Evolutionary conservation across 2,329 filamentous ascomycete genomes (phyloP).

Genomic region (Didymosphaeria variabile): DNA sequence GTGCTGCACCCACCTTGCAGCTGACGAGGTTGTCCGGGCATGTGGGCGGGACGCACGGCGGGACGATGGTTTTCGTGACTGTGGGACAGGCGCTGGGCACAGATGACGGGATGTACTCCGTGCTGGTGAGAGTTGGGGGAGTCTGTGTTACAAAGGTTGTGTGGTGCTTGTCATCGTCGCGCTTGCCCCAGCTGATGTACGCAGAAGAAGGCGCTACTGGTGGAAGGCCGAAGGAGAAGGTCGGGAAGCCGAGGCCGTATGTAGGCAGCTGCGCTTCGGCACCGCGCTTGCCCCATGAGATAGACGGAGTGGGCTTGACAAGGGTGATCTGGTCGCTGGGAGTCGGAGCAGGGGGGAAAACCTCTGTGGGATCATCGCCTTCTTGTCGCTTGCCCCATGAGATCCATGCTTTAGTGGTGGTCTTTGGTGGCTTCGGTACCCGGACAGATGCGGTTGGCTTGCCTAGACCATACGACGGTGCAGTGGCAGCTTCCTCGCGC

Average conservation of each 20-base stretch:
- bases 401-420: conserved; percentile 14
- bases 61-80: conserved; percentile 21
- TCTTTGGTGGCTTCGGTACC: conserved; percentile 15
- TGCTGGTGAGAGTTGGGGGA: neutral
- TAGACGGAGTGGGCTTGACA: conserved; percentile 8
- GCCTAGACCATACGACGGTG: conserved; percentile 6
- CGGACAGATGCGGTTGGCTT: conserved; percentile 5
- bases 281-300: conserved; percentile 27
- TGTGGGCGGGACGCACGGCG: conserved; percentile 27
- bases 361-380: conserved; percentile 5
- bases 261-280: conserved; percentile 4
- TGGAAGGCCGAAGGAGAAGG: conserved; percentile 1
- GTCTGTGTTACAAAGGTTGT: neutral
- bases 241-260: conserved; percentile 6
- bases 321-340: conserved; percentile 15
- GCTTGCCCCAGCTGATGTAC: conserved; percentile 26
- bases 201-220: conserved; percentile 9
- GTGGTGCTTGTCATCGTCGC: conserved; percentile 16
- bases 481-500: conserved; percentile 9
- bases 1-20: conserved; percentile 24
- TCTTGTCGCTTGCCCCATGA: conserved; percentile 25
- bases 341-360: conserved; percentile 9
- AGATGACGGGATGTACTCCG: conserved; percentile 8
- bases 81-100: conserved; percentile 15
- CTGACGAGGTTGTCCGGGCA: conserved; percentile 24